These are phyloP conservation scores for Jaminaea rosea DNA, from an alignment of 1,284 basidiomycete species.

Conservation along the genomic window DNA sequence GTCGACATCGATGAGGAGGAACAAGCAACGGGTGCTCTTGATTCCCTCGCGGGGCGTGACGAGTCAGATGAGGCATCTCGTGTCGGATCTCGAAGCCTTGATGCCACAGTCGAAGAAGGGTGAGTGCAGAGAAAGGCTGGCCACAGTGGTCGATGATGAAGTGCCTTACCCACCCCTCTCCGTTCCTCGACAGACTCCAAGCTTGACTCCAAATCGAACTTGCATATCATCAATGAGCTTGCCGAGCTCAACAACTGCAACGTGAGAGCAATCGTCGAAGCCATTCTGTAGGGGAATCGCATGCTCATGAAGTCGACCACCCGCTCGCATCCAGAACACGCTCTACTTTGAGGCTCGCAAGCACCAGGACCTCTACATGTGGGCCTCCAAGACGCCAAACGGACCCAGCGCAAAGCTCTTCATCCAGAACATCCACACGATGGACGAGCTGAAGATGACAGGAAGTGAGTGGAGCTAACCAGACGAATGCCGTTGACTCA, in stretches of 20 bases:
- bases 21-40: slow-evolving; percentile 66
- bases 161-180: too few species aligned
- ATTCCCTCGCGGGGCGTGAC: slow-evolving; percentile 90
- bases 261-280: too few species aligned
- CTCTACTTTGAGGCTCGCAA: slow-evolving; percentile 94
- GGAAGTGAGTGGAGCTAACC: too few species aligned
- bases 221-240: slow-evolving; percentile 87
- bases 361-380: slow-evolving; percentile 83
- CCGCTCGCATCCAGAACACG: slow-evolving; percentile 54
- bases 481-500: too few species aligned
- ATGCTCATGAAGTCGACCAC: background rate
- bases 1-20: slow-evolving; percentile 20
- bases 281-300: background rate
- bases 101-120: slow-evolving; percentile 89
- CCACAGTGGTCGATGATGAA: too few species aligned
- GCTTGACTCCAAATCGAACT: slow-evolving; percentile 90
- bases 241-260: slow-evolving; percentile 98
- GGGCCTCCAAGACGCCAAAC: slow-evolving; percentile 94
- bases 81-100: slow-evolving; percentile 83
- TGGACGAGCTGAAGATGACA: slow-evolving; percentile 99
- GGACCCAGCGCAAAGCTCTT: slow-evolving; percentile 95
- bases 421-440: slow-evolving; percentile 96
- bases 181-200: slow-evolving; percentile 51
- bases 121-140: too few species aligned
- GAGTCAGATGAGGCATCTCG: slow-evolving; percentile 91